Percentiles rank a stretch among this genome's conserved stretches.
Evolutionary conservation across 2,329 filamentous ascomycete genomes (phyloP).

Genomic region (Thelonectria discophora): DNA sequence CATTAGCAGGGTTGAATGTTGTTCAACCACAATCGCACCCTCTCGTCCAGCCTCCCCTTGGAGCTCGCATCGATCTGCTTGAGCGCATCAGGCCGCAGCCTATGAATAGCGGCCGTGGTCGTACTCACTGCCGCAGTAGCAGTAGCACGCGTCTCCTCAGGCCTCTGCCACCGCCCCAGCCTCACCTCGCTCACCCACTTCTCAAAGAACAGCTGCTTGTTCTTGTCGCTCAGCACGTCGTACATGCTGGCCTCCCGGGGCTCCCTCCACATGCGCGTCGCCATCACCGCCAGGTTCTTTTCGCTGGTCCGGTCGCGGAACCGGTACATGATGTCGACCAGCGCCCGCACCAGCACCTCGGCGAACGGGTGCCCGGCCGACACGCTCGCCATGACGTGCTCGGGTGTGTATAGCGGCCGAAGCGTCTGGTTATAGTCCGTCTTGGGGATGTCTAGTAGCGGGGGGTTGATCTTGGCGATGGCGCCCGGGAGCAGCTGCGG

Average conservation of each 20-base stretch:
- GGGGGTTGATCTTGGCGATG: background rate
- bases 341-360: slow-evolving; percentile 25
- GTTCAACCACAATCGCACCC: slow-evolving; percentile 35
- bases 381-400: slow-evolving; percentile 27
- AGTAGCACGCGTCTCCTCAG: background rate
- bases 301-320: slow-evolving; percentile 27
- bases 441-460: background rate
- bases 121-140: background rate
- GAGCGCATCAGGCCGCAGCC: slow-evolving; percentile 23
- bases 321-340: slow-evolving; percentile 31
- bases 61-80: slow-evolving; percentile 37
- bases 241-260: slow-evolving; percentile 3
- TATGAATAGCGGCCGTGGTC: background rate
- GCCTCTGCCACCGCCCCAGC: background rate
- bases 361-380: slow-evolving; percentile 16
- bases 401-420: slow-evolving; percentile 11
- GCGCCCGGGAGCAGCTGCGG: background rate
- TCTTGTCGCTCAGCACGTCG: background rate
- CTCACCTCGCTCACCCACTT: slow-evolving; percentile 7
- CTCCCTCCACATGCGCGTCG: slow-evolving; percentile 15
- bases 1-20: slow-evolving; percentile 27
- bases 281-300: slow-evolving; percentile 31
- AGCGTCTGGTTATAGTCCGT: background rate
- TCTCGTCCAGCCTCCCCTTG: slow-evolving; percentile 35
- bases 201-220: slow-evolving; percentile 14